Evolutionary conservation across 2,329 filamentous ascomycete genomes (phyloP).

Genomic region (Claviceps arundinis): DNA sequence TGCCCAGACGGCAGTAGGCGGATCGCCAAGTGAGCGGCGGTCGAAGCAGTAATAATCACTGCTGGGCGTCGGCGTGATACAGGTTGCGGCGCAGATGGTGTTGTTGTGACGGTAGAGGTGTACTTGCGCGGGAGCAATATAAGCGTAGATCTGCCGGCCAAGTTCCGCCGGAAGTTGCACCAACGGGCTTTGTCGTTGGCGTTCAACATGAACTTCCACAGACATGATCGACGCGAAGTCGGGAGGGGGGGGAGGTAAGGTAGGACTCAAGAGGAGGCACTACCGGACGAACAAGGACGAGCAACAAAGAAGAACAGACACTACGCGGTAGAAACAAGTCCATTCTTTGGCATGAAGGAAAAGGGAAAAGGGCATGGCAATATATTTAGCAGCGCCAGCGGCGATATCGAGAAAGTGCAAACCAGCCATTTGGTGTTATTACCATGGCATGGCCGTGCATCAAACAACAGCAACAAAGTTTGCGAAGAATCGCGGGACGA

Average conservation of each 20-base stretch:
- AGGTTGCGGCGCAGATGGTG: conserved; percentile 3
- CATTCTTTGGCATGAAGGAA: neutral
- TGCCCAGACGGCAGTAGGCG: conserved; percentile 5
- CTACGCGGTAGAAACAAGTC: neutral
- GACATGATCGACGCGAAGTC: neutral
- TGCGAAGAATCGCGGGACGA: conserved; percentile 3
- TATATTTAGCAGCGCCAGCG: neutral
- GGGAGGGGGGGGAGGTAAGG: too few species aligned
- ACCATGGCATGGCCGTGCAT: neutral
- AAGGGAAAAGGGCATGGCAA: neutral
- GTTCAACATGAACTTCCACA: neutral
- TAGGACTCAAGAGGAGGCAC: neutral
- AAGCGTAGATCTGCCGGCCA: conserved; percentile 2
- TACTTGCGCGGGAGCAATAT: neutral
- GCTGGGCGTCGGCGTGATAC: conserved; percentile 1
- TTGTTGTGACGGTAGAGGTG: conserved; percentile 1
- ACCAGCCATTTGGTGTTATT: neutral
- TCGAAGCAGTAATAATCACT: conserved; percentile 7
- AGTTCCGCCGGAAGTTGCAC: conserved; percentile 1
- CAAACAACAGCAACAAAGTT: neutral
- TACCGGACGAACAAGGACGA: neutral
- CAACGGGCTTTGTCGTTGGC: conserved; percentile 1
- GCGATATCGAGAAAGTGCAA: too few species aligned
- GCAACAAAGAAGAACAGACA: neutral
- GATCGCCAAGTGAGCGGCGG: conserved; percentile 5